These are phyloP conservation scores for Colletotrichum sp. DNA, from an alignment of 2,329 filamentous ascomycete species.

Conservation along the genomic window DNA sequence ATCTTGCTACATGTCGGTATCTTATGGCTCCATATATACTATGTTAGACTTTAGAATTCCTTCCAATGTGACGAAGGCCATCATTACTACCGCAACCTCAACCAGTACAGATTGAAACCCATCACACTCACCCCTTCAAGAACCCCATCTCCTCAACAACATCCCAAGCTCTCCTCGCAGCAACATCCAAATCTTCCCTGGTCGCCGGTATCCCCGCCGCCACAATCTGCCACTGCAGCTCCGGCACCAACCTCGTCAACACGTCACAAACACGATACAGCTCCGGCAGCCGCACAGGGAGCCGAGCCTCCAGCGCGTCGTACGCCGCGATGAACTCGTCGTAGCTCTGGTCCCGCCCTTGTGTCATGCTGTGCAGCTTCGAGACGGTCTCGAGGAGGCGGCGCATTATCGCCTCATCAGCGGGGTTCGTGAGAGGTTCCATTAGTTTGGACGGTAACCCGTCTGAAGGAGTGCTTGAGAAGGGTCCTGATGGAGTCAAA, in stretches of 20 bases:
- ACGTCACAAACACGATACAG: not conserved
- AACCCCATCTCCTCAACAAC: not conserved
- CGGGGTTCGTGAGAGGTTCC: not conserved
- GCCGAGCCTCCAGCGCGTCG: not conserved
- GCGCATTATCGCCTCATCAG: not conserved
- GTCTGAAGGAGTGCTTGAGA: not conserved
- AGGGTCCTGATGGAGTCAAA: not conserved
- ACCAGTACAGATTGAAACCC: not conserved
- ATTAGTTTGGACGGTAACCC: not conserved
- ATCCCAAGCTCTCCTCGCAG: not conserved
- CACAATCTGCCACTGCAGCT: not conserved
- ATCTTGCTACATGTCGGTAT: not conserved
- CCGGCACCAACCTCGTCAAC: not conserved
- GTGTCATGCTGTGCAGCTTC: not conserved
- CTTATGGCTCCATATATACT: rapidly evolving
- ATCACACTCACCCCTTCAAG: not conserved
- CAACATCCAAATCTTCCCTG: not conserved
- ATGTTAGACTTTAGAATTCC: too few relatives aligned
- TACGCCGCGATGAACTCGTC: not conserved
- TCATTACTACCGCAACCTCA: rapidly evolving
- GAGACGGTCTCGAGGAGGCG: not conserved
- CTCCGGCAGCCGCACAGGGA: not conserved
- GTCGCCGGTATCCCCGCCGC: not conserved
- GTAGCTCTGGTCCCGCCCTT: not conserved
- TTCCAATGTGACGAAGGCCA: not conserved